Conservation (phyloP, 2,329 filamentous ascomycete species). For the Truncatella angustata region DNA sequence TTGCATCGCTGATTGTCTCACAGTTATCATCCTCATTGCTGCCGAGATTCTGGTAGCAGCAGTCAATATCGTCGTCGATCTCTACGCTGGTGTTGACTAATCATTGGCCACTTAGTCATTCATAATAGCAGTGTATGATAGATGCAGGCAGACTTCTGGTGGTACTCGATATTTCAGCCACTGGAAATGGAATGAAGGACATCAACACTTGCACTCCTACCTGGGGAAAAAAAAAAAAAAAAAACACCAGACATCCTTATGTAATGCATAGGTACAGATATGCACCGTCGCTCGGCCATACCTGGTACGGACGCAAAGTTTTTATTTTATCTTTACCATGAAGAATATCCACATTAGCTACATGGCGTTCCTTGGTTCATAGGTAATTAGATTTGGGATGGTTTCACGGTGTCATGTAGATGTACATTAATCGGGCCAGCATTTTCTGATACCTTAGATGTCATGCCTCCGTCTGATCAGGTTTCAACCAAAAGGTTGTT, state of each 20-base stretch:
- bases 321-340: no score
- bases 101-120: no score
- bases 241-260: not conserved
- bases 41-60: slow-evolving; percentile 91
- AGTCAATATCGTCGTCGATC: slow-evolving; percentile 92
- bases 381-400: not conserved
- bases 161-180: no score
- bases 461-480: no score
- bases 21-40: slow-evolving; percentile 92
- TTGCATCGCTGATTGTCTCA: not conserved
- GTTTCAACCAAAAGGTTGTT: no score
- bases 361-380: not conserved
- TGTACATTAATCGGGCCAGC: no score
- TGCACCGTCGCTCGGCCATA: no score
- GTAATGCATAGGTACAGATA: not conserved
- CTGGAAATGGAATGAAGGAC: not conserved
- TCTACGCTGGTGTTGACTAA: slow-evolving; percentile 61
- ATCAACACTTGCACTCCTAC: not conserved
- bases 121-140: no score
- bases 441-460: no score
- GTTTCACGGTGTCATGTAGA: not conserved
- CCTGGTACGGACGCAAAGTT: no score
- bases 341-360: not conserved
- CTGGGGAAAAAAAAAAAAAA: not conserved
- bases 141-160: no score